phyloP scores from a whole-genome alignment of 1,284 basidiomycete genomes.

The Trichosporon coremiiforme region DNA sequence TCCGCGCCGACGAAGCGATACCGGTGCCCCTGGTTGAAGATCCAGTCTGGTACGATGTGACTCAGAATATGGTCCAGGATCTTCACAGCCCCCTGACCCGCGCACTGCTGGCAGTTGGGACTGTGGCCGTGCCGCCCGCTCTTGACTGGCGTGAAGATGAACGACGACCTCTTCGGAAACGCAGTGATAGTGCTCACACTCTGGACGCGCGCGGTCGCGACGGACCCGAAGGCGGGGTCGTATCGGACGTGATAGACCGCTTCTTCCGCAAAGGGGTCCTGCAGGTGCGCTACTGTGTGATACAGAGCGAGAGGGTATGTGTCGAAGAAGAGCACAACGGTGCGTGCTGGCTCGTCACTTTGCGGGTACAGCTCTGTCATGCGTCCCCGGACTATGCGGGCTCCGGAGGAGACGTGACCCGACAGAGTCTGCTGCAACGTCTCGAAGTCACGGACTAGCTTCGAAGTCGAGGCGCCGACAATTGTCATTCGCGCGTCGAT shows the following conservation, averaged over 20 bases:
- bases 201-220: constrained; percentile 4
- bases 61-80: constrained; percentile 9
- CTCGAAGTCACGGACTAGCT: constrained; percentile 5
- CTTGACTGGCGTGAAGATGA: constrained; percentile 7
- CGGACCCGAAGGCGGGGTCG: not conserved
- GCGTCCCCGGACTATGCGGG: not conserved
- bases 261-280: constrained; percentile 11
- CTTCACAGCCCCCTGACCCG: not conserved
- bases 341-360: not conserved
- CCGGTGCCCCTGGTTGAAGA: constrained; percentile 37
- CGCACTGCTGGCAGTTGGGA: constrained; percentile 13
- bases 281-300: constrained; percentile 9
- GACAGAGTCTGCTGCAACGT: constrained; percentile 10
- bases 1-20: not conserved
- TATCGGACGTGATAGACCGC: constrained; percentile 8
- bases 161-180: constrained; percentile 2
- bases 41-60: constrained; percentile 45
- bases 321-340: constrained; percentile 16
- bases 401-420: not conserved
- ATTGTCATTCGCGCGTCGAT: constrained; percentile 15
- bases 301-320: constrained; percentile 8
- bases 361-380: constrained; percentile 17
- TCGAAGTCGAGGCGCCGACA: not conserved
- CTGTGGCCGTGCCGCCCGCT: constrained; percentile 5
- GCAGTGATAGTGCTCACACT: constrained; percentile 12